Evolutionary conservation across 2,329 filamentous ascomycete genomes (phyloP), one percentile per base, ranked within the genome.

Genomic region (Curvularia sp.): DNA sequence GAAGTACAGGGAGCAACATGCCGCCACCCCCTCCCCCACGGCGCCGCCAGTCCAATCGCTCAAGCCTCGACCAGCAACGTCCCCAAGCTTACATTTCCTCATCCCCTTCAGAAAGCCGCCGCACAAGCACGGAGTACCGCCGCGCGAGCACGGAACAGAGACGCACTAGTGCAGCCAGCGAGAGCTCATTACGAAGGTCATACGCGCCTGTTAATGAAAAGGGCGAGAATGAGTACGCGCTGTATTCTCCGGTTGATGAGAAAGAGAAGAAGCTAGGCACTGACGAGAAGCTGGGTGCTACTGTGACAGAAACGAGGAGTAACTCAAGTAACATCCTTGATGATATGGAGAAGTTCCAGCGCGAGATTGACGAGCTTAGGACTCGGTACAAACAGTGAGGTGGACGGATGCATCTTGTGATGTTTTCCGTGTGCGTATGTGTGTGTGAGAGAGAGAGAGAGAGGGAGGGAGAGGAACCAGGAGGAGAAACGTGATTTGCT

Each of bases 311-410:
- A 18, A 18, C 30, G 8, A 59, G 61, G 30, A 71, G 60, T 34
- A 65, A 66, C 34, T 60, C 68, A 8, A 65, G 56, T 15, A 76
- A 69, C 55, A 74, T 78, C 5, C 55, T 78, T 13, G 73, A 75
- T 49, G 76, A 78, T 49, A 75, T 78, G 74, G 75, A 77, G 32
- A 72, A 64, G 59, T 77, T 78, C 28, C 76, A 78, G 59, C 65
- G 67, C 7, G 76, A 78, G 64, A 74, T 78, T 60, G 76, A 78
- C 45, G 74, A 73, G 65, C 48, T 78, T 63, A 69, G 73, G 57
- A 57, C 62, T n/a, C 59, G 61, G 53, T 76, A 69, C 55, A 66
- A 67, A 28, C 51, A 70, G 21, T 27, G 34, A 36, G 34, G 18
- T 42, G 39, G 13, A 25, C 4, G 21, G 5, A 3, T 15, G n/a